Evolutionary conservation across 768 basidiomycete genomes (phyloP), one percentile per base, ranked within the genome.

Genomic region (Candolleomyces aberdarensis): DNA sequence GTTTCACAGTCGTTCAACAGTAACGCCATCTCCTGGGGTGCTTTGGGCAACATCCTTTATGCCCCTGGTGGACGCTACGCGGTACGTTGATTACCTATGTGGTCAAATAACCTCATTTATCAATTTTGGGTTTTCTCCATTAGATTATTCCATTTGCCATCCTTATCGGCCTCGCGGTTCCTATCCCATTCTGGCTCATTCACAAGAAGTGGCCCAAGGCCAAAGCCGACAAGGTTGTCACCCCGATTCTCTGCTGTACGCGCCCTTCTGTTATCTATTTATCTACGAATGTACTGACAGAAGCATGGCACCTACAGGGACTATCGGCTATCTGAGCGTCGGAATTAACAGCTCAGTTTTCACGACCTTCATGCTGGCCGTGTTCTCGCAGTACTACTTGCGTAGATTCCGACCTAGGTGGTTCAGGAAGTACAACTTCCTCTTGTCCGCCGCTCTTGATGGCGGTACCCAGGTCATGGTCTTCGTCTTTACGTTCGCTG

Each of bases 381-480:
- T 86, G 70, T 75, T 86, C 59, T 88, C 88, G 78, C 83, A 88
- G 61, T 86, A 82, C 57, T 69, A 80, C 58, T 78, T 88, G 63
- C 80, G 87, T 36, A 75, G 82, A 52, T 80, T 75, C 66, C 75
- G 87, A 63, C 84, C 86, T 71, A 79, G 81, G 2, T 87, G 86
- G 86, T 87, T 86, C 85, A 75, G 78, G n/a, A 87, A 88, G 71
- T 83, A 83, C 71, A 83, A 83, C 68, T 84, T 88, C 64, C 83
- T 89, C 19, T 71, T 89, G n/a, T 89, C 88, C 7, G 86, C 88
- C 8, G 89, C 86, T 5, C 67, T 91, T 64, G 89, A 89, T 66
- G 81, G 88, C 14, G 88, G 89, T 17, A 61, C 60, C 20, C 60
- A 61, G 22, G 75, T 78, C 61, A 80, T 78, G 78, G 73, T 79